Evolutionary conservation across 1,139 yeast species (phyloP).

Genomic region (Yamadazyma oceani): DNA sequence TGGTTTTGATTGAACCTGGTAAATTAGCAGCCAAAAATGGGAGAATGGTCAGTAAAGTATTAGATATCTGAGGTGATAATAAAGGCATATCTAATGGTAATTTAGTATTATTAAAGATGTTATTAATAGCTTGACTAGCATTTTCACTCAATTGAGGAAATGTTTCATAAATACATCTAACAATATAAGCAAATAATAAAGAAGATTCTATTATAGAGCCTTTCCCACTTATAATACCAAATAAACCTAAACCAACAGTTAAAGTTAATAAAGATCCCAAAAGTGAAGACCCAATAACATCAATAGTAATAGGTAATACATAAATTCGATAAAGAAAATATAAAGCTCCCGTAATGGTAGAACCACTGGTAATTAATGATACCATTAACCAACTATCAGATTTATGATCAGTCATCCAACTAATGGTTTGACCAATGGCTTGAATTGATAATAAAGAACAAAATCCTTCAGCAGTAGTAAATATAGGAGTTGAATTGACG

Average conservation of each 20-base stretch:
- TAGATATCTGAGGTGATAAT: constrained; percentile 41
- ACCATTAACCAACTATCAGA: constrained; percentile 83
- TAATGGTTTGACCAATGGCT: constrained; percentile 81
- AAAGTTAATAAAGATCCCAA: constrained; percentile 82
- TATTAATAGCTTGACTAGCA: constrained; percentile 41
- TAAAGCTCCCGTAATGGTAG: constrained; percentile 70
- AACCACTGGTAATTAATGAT: constrained; percentile 71
- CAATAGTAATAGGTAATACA: constrained; percentile 67
- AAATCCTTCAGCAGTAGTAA: constrained; percentile 88
- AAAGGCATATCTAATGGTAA: constrained; percentile 35
- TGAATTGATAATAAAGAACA: constrained; percentile 88
- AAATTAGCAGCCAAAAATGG: constrained; percentile 53
- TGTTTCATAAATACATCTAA: constrained; percentile 86
- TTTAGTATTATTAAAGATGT: constrained; percentile 39
- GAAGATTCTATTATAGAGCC: constrained; percentile 92
- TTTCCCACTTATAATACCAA: constrained; percentile 77
- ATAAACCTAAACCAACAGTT: constrained; percentile 72
- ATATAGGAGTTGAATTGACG: constrained; percentile 80
- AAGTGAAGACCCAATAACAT: constrained; percentile 73
- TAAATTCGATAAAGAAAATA: constrained; percentile 84
- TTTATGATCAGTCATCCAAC: constrained; percentile 64
- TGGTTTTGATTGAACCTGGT: constrained; percentile 60
- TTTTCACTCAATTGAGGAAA: constrained; percentile 75
- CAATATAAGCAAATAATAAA: constrained; percentile 82
- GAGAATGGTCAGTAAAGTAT: constrained; percentile 41